These are phyloP conservation scores for Sugiyamaella novakii DNA, from an alignment of 1,139 yeast species.

Conservation along the genomic window DNA sequence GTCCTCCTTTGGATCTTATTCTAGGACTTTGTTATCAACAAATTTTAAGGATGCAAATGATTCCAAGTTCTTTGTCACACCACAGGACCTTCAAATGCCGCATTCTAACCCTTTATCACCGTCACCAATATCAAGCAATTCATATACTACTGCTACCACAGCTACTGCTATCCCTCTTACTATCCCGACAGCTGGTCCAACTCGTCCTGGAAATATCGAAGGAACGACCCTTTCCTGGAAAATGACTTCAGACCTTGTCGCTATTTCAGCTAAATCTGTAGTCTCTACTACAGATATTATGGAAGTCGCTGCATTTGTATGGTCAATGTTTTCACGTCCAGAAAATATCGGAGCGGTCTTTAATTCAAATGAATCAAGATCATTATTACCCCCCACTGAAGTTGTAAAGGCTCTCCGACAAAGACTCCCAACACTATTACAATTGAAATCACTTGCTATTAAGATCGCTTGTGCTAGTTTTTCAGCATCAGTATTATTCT, in stretches of 20 bases:
- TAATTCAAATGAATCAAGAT: constrained; percentile 11
- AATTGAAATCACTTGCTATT: constrained; percentile 17
- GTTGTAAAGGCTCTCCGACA: constrained; percentile 28
- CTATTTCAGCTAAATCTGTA: constrained; percentile 24
- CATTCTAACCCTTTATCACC: constrained; percentile 3
- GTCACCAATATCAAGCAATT: not conserved
- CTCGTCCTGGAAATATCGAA: constrained; percentile 32
- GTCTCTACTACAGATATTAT: constrained; percentile 23
- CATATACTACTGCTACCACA: not conserved
- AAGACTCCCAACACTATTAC: constrained; percentile 21
- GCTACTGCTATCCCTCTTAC: not conserved
- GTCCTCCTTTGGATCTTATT: not conserved
- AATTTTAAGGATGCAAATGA: not conserved
- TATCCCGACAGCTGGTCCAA: constrained; percentile 25
- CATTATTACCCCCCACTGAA: constrained; percentile 34
- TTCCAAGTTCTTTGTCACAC: constrained; percentile 27
- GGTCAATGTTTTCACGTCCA: constrained; percentile 35
- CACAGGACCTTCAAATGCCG: constrained; percentile 26
- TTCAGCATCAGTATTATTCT: constrained; percentile 30
- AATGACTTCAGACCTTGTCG: constrained; percentile 35
- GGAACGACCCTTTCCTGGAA: constrained; percentile 37
- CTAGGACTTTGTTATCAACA: not conserved
- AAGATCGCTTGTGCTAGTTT: constrained; percentile 27
- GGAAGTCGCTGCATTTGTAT: constrained; percentile 29
- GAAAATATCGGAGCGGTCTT: constrained; percentile 27